Evolutionary conservation across 2,329 filamentous ascomycete genomes (phyloP).

Genomic region (Nigrograna mackinnonii): DNA sequence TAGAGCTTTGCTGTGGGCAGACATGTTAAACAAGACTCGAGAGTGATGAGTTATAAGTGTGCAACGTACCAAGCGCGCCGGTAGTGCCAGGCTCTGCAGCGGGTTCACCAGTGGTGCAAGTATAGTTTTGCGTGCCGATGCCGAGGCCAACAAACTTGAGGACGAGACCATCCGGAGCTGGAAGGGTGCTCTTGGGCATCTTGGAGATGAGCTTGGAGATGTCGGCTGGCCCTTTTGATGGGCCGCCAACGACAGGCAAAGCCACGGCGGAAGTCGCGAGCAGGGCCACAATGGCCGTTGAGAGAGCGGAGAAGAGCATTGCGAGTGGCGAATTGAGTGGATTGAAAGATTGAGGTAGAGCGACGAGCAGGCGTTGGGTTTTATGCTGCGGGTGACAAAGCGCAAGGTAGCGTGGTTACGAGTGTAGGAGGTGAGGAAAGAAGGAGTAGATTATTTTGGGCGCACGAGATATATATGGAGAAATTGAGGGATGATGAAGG

Average conservation of each 20-base stretch:
- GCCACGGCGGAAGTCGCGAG: conserved; percentile 19
- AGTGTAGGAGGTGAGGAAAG: no score
- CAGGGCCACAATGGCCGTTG: conserved; percentile 23
- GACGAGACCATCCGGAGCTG: conserved; percentile 25
- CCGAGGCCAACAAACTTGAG: conserved; percentile 54
- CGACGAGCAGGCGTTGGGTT: no score
- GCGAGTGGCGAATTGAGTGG: conserved; percentile 7
- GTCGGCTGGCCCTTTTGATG: conserved; percentile 15
- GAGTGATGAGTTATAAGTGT: not conserved
- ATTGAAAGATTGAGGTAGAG: not conserved
- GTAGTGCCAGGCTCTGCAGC: conserved; percentile 32
- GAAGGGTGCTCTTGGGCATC: conserved; percentile 33
- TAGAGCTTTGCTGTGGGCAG: conserved; percentile 32
- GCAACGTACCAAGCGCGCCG: conserved; percentile 33
- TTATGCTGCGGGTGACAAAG: not conserved
- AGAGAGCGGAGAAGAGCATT: conserved; percentile 34
- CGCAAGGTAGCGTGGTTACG: conserved; percentile 1
- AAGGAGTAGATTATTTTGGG: no score
- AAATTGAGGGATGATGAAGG: not conserved
- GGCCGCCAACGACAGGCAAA: conserved; percentile 10
- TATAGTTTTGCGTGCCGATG: conserved; percentile 58
- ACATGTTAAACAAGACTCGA: not conserved
- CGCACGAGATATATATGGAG: no score
- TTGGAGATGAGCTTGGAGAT: conserved; percentile 27
- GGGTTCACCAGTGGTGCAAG: conserved; percentile 38